Base-by-base conservation (phyloP, 768 basidiomycete species). In the Mycena vitilis region DNA sequence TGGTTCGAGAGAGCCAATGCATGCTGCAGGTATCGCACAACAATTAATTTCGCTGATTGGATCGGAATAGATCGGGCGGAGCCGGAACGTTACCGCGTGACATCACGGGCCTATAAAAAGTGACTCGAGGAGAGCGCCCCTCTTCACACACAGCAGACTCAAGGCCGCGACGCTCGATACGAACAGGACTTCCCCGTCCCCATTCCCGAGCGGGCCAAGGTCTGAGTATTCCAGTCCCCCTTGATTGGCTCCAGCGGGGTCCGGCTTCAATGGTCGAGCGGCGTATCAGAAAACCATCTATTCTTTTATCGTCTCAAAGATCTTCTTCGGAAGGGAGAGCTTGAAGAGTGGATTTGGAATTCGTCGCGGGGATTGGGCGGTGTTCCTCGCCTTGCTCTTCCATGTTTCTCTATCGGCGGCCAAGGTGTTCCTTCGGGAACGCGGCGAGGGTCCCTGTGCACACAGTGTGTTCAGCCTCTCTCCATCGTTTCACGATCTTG, bases 121-220 rank as follows among this genome's bases (percentile, higher is more conserved):
- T 69, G 68, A 69, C 61, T 69, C 58, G 18, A 18, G 3, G 30
- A 30, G 2, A n/a, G 0, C 18, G 12, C 16, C 11, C 42, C 30
- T 58, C 30, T 48, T 54, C 37, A 23, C 18, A 49, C 63, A 68
- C 67, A 66, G 67, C 67, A 66, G 71, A 71, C 60, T 42, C 40
- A 90, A 92, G 84, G 87, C 89, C 84, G 87, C 89, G 84, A 89
- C 80, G 88, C 89, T 91, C 88, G 88, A 81, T 71, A 80, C 89
- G 75, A 72, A 88, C 86, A 82, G 82, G 83, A 82, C 73, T 65
- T 65, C 42, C 51, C 22, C 69, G 65, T 79, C 75, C 74, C 69
- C 67, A 63, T 71, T 90, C 78, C 84, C 88, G 88, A 91, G 89
- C 90, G 89, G 91, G 90, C 86, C 83, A 92, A 92, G 89, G 90